Percentiles rank a stretch among this genome's conserved stretches.
phyloP scores from a whole-genome alignment of 2,329 filamentous ascomycete species.

The Pezizomycotina sp. region DNA sequence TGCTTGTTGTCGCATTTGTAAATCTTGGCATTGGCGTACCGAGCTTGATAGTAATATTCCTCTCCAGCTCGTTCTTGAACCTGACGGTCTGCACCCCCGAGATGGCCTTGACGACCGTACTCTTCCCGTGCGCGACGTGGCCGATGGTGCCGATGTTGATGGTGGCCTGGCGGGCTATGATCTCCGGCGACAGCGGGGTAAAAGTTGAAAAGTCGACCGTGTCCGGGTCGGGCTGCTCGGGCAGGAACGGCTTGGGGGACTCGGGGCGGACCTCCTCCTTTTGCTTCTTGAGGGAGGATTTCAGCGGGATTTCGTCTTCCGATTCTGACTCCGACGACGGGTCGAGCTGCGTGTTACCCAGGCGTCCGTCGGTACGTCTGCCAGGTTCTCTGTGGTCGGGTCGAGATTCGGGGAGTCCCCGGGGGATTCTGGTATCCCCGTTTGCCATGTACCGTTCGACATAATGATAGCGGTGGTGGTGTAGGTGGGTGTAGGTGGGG shows the following conservation, averaged over 20 bases:
- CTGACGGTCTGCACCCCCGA: constrained; percentile 96
- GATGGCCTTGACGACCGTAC: constrained; percentile 96
- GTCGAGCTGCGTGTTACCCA: constrained; percentile 50
- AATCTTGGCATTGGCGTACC: constrained; percentile 99
- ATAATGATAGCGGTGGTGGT: constrained; percentile 4
- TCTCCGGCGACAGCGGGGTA: constrained; percentile 79
- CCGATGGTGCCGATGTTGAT: constrained; percentile 99
- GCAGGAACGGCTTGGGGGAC: constrained; percentile 41
- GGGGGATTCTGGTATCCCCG: constrained; percentile 31
- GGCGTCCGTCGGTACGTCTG: constrained; percentile 54
- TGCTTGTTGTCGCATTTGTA: constrained; percentile 91
- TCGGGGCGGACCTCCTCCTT: constrained; percentile 41
- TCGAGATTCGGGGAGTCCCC: constrained; percentile 39
- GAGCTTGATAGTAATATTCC: constrained; percentile 99
- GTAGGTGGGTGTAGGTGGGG: constrained; percentile 3
- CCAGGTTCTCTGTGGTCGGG: constrained; percentile 34
- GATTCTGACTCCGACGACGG: constrained; percentile 42
- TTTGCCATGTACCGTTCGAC: constrained; percentile 18
- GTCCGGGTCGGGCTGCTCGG: constrained; percentile 83
- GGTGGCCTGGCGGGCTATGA: constrained; percentile 92
- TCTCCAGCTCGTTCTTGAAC: constrained; percentile 98
- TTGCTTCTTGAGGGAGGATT: constrained; percentile 76
- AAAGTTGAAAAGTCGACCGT: constrained; percentile 68
- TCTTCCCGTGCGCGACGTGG: constrained; percentile 97
- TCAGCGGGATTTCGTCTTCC: constrained; percentile 46